These are phyloP conservation scores for Backusella circina DNA, from an alignment of 192 early-diverging fungal species.

Conservation along the genomic window DNA sequence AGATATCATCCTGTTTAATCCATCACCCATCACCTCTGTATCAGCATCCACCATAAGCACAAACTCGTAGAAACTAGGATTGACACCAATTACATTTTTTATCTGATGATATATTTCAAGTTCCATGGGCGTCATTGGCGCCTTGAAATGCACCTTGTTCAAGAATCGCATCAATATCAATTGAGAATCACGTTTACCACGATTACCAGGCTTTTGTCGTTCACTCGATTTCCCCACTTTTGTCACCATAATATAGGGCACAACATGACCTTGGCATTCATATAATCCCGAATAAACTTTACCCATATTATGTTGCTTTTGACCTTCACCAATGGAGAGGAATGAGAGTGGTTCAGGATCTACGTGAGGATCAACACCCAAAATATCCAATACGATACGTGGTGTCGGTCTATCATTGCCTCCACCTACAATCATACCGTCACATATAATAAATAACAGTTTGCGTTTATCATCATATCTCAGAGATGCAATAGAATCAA, in stretches of 20 bases:
- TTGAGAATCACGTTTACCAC: constrained; percentile 88
- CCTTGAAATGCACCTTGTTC: constrained; percentile 71
- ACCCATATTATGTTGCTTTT: constrained; percentile 71
- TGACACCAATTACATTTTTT: constrained; percentile 82
- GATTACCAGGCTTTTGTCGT: constrained; percentile 68
- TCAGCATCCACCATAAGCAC: constrained; percentile 76
- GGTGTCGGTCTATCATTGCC: constrained; percentile 83
- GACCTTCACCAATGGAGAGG: constrained; percentile 71
- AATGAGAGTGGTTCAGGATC: constrained; percentile 63
- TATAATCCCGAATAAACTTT: constrained; percentile 82
- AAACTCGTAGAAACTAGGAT: constrained; percentile 78
- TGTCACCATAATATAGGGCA: constrained; percentile 74
- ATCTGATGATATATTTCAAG: constrained; percentile 81
- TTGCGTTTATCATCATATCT: constrained; percentile 83
- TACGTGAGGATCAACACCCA: constrained; percentile 46
- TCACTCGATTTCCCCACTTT: constrained; percentile 74
- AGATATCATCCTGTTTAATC: constrained; percentile 82
- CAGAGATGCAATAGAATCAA: constrained; percentile 66
- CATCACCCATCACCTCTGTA: constrained; percentile 77
- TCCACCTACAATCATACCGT: constrained; percentile 76
- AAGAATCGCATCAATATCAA: constrained; percentile 80
- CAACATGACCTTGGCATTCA: constrained; percentile 67
- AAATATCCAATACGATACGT: constrained; percentile 74
- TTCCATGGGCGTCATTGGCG: constrained; percentile 73
- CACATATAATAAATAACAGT: constrained; percentile 70